Evolutionary conservation across 2,329 filamentous ascomycete species (phyloP).

Genomic region (Lizonia empirigonia): DNA sequence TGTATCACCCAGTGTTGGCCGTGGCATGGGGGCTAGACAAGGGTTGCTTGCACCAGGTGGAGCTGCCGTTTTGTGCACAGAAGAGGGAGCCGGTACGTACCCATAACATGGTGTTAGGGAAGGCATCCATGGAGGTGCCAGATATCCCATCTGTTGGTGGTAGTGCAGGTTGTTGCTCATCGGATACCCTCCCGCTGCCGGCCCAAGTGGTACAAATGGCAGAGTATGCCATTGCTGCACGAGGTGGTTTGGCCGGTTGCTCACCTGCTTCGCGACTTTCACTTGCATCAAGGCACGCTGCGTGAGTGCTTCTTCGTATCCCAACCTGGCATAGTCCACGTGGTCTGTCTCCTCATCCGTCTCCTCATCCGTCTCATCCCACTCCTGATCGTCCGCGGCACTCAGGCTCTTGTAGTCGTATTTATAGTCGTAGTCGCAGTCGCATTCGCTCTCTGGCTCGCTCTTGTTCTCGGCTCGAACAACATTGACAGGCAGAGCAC

Average conservation of each 20-base stretch:
- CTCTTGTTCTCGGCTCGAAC: background rate
- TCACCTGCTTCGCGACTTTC: background rate
- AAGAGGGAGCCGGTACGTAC: background rate
- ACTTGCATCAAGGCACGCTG: background rate
- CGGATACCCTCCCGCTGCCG: background rate
- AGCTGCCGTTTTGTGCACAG: background rate
- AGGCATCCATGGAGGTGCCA: background rate
- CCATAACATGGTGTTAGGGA: background rate
- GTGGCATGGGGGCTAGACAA: background rate
- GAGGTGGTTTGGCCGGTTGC: background rate
- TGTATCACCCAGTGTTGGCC: background rate
- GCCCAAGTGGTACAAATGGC: slow-evolving; percentile 3
- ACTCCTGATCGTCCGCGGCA: slow-evolving; percentile 8
- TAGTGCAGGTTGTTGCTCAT: background rate
- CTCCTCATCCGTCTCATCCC: background rate
- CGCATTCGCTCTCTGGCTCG: background rate
- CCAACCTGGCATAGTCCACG: background rate
- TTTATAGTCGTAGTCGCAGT: background rate
- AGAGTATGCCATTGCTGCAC: background rate
- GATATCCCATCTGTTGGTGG: background rate
- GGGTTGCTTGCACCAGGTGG: background rate
- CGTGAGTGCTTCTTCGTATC: background rate
- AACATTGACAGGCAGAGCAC: background rate
- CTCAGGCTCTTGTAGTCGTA: slow-evolving; percentile 13
- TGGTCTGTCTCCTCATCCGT: background rate